phyloP scores from a whole-genome alignment of 75 land plant species.

The Sequoia sempervirens region DNA sequence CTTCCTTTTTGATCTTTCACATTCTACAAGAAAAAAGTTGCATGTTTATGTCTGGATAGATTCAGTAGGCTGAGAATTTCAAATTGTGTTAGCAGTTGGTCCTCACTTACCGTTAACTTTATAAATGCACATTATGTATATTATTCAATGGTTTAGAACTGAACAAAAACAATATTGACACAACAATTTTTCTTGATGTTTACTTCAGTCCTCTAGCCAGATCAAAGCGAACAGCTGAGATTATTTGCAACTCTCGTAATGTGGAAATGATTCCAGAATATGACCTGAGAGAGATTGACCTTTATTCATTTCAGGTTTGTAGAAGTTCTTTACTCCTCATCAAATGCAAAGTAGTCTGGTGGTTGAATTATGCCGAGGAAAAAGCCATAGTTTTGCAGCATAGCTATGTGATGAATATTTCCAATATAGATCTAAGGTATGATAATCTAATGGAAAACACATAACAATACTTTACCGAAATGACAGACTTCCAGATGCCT shows the following conservation, averaged over 20 bases:
- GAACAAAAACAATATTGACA: slow-evolving; percentile 3
- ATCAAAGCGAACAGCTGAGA: slow-evolving; percentile 91
- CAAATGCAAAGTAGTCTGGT: not conserved
- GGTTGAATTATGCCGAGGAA: not conserved
- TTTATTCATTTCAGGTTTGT: slow-evolving; percentile 93
- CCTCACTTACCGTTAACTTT: not conserved
- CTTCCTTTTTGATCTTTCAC: not conserved
- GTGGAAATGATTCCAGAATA: slow-evolving; percentile 57
- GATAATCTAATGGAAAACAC: not conserved
- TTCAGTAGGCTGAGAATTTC: not conserved
- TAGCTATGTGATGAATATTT: not conserved
- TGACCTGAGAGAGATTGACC: slow-evolving; percentile 90
- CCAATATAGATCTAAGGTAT: not conserved
- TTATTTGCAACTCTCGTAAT: slow-evolving; percentile 73
- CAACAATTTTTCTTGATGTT: slow-evolving; percentile 4
- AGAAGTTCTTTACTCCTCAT: not conserved
- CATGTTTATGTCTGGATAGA: not conserved
- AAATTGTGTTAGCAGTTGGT: not conserved
- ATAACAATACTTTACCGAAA: not conserved
- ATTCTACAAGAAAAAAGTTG: not conserved
- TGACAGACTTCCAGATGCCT: not conserved
- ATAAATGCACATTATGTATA: not conserved
- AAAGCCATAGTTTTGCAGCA: not conserved
- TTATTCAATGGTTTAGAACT: not conserved
- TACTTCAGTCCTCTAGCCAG: slow-evolving; percentile 70